Base-by-base conservation (phyloP, 2,329 filamentous ascomycete species). In the Beauveria medogensis region DNA sequence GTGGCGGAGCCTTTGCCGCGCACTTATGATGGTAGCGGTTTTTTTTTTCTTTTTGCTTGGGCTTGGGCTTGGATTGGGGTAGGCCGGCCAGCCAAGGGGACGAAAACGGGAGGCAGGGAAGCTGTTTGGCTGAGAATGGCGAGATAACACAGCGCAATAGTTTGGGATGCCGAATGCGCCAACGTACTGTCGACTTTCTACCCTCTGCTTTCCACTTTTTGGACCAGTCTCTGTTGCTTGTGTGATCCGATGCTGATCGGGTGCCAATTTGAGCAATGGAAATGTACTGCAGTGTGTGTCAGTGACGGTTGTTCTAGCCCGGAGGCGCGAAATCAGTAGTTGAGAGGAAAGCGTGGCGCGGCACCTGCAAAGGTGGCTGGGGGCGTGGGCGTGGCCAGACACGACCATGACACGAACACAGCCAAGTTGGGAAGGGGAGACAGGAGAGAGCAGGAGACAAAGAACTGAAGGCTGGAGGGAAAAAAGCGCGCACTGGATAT, bases 361-460 rank as follows among this genome's bases (percentile, higher is more conserved):
- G 37, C 18, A 20, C 20, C 28, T 44, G 24, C 16, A 50, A 50
- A 58, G 47, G 48, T 59, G 56, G 56, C 56, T 59, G 47, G 56
- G 55, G 43, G 18, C 12, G 47, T 44, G 24, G 48, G 20, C 28
- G 22, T 8, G 24, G 55, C 20, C 53, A 40, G 47, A 34, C 56
- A 44, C 47, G 48, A 52, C 56, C 48, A 59, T 52, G 56, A 59
- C 48, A 59, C 48, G 56, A 58, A 51, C 55, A 58, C 20, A 24
- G 37, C 55, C 44, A 41, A 50, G 43, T 50, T 16, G 34, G 46
- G 30, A 51, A 20, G 26, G 46, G 46, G 18, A 47, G 55, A 30
- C 7, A 51, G 48, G 18, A 51, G 41, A n/a, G 44, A 20, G 20
- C 14, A 26, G 12, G 37, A 41, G 30, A 40, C 41, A 20, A 22